Evolutionary conservation across 129 eudicot species (phyloP).

Genomic region (Arctium minus): DNA sequence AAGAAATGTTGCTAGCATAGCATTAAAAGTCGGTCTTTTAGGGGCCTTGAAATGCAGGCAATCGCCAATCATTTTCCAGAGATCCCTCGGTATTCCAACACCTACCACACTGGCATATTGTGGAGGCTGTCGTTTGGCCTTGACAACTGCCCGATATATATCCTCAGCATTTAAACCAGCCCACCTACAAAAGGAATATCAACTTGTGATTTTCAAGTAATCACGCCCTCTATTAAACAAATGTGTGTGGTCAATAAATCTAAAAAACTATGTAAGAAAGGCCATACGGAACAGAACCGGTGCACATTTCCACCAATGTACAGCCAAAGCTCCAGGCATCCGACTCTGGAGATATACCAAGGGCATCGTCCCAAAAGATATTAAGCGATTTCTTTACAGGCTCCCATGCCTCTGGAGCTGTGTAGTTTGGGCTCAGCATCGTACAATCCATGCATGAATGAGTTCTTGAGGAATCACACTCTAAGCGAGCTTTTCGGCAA

Average conservation of each 20-base stretch:
- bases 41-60: conserved; percentile 89
- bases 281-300: conserved; percentile 94
- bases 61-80: conserved; percentile 99
- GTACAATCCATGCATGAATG: conserved; percentile 99
- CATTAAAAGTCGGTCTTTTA: conserved; percentile 83
- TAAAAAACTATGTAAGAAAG: conserved; percentile 1
- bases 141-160: conserved; percentile 79
- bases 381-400: conserved; percentile 76
- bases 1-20: conserved; percentile 84
- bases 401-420: conserved; percentile 99
- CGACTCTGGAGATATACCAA: conserved; percentile 93
- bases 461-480: conserved; percentile 69
- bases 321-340: conserved; percentile 99
- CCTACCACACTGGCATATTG: conserved; percentile 98
- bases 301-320: conserved; percentile 98
- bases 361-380: conserved; percentile 87
- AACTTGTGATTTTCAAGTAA: not conserved
- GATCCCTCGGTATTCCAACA: conserved; percentile 94
- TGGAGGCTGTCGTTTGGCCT: conserved; percentile 78
- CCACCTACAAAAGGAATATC: conserved; percentile 62
- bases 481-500: conserved; percentile 75
- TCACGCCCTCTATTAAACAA: not conserved
- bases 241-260: not conserved
- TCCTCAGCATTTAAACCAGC: conserved; percentile 92
- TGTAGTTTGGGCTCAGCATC: conserved; percentile 90